phyloP scores from a whole-genome alignment of 306 rosid genomes.

The Cucumis hystrix region DNA sequence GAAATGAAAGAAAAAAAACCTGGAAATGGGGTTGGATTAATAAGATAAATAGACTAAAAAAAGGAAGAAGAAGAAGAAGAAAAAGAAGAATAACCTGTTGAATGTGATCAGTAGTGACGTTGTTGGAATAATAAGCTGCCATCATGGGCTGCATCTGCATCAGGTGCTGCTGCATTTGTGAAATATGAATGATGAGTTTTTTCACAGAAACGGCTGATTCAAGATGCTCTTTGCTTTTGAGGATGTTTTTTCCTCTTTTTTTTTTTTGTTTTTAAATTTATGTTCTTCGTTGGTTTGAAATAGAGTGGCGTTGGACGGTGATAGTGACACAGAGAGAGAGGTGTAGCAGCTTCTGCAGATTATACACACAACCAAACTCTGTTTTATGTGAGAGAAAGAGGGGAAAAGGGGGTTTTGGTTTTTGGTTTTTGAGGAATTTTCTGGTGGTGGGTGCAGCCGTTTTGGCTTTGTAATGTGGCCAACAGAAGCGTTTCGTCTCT shows the following conservation, averaged over 20 bases:
- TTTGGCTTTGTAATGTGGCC: constrained; percentile 1
- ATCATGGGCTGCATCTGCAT: constrained; percentile 99
- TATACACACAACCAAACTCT: background rate
- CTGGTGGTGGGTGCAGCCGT: background rate
- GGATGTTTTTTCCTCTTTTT: background rate
- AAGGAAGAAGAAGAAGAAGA: background rate
- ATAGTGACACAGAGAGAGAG: background rate
- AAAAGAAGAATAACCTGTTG: constrained; percentile 60
- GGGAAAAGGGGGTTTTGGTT: background rate
- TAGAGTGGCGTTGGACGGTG: background rate
- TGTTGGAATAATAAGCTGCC: constrained; percentile 97
- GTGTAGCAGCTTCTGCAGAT: background rate
- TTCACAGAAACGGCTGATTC: constrained; percentile 4
- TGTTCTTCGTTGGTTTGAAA: background rate
- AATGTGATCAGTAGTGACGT: constrained; percentile 99
- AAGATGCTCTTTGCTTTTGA: constrained; percentile 12
- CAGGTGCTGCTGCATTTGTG: constrained; percentile 97
- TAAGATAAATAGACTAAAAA: background rate
- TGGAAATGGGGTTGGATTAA: background rate
- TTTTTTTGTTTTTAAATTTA: background rate
- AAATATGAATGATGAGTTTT: background rate
- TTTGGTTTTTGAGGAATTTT: background rate
- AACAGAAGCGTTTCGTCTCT: background rate
- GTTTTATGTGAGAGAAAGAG: background rate
- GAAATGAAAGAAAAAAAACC: background rate